Conservation (phyloP, 2,329 filamentous ascomycete species). For the Fusarium sp. region DNA sequence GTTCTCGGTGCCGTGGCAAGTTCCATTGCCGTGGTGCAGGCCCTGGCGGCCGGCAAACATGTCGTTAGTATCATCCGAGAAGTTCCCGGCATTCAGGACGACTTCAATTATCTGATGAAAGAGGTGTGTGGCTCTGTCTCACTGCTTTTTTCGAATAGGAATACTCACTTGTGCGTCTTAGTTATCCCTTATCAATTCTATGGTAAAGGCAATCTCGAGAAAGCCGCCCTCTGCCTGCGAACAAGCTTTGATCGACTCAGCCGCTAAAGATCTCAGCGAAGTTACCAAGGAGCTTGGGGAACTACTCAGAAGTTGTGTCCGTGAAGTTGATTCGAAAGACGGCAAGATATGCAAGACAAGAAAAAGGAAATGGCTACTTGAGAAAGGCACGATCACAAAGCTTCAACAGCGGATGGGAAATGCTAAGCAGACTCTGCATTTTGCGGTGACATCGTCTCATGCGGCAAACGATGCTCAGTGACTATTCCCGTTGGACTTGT, state of each 20-base stretch:
- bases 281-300: constrained; percentile 1
- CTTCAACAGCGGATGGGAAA: constrained; percentile 11
- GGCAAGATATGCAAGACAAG: background rate
- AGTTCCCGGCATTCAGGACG: constrained; percentile 19
- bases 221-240: background rate
- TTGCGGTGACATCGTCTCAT: constrained; percentile 4
- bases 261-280: background rate
- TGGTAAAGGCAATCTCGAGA: background rate
- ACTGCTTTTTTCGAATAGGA: fast-evolving
- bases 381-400: constrained; percentile 14
- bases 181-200: constrained; percentile 6
- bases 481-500: fast-evolving
- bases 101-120: constrained; percentile 17
- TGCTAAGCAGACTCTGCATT: constrained; percentile 6
- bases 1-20: constrained; percentile 25
- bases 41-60: constrained; percentile 15
- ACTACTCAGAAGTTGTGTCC: constrained; percentile 4
- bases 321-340: background rate
- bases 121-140: background rate
- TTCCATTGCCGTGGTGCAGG: constrained; percentile 24
- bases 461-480: background rate
- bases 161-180: background rate
- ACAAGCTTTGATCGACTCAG: background rate
- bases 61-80: constrained; percentile 9
- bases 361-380: constrained; percentile 23